A percentile compares a stretch with the other conserved stretches of the same genome.
These are phyloP conservation scores for Sporobolomyces phaffii DNA, from an alignment of 768 basidiomycete species.

Conservation along the genomic window DNA sequence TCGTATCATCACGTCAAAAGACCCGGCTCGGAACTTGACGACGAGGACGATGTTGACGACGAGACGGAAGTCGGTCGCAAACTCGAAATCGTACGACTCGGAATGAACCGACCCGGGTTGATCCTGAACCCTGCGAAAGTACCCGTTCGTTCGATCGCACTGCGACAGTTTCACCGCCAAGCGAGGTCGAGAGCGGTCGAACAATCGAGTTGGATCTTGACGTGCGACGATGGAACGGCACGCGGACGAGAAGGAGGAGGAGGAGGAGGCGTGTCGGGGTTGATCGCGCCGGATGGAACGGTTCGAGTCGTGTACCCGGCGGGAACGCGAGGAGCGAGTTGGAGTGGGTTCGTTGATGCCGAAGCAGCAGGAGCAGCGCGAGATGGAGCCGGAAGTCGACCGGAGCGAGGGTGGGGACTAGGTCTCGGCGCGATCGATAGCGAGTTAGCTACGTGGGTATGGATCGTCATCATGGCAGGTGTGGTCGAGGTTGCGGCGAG, in stretches of 20 bases:
- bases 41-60: no score
- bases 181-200: conserved; percentile 16
- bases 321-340: not conserved
- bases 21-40: no score
- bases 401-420: not conserved
- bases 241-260: not conserved
- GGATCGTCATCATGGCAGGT: not conserved
- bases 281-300: conserved; percentile 7
- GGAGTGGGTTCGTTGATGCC: not conserved
- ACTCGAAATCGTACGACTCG: not conserved
- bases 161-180: not conserved
- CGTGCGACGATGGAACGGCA: conserved; percentile 9
- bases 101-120: not conserved
- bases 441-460: not conserved
- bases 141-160: not conserved
- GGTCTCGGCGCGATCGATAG: no score
- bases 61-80: no score
- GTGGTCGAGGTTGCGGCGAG: not conserved
- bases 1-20: no score
- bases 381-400: not conserved
- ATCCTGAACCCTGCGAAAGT: conserved; percentile 26
- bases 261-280: not conserved
- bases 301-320: not conserved
- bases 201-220: conserved; percentile 9
- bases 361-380: not conserved